Evolutionary conservation across 768 basidiomycete genomes (phyloP), one percentile per base, ranked within the genome.

Genomic region (Heimioporus sp.): DNA sequence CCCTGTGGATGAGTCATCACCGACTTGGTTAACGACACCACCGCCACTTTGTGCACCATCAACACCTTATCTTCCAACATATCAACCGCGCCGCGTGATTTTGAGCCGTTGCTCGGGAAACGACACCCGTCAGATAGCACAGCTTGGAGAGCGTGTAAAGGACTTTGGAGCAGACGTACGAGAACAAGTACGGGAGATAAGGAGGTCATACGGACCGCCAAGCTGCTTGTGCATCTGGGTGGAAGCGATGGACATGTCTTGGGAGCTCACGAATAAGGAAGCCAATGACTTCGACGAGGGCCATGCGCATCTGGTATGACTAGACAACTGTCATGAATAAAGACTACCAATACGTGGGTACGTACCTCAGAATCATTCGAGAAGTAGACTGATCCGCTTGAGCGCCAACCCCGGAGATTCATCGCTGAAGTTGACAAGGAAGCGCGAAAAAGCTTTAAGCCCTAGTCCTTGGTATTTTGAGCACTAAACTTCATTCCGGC

Each of bases 261-360:
- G 68, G 4, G 82, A 77, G 17, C 70, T 64, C 0, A 88, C 83
- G 12, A 85, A 95, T 62, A 95, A 82, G 51, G 98, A 78, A 74
- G 6, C 92, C 93, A 37, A 98, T 82, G 51, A 95, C 80, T 65
- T 99, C 96, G 46, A 99, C 82, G 51, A 99, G 78, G 1, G 92
- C 92, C 75, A 93, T 88, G 38, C 97, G 92, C 85, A 99, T 94
- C 0, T 93, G 91, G 65, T 98, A 97, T 0, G 94, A 86, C 93
- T 97, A 60, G 12, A 42, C 8, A 35, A 17, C 24, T 11, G 35
- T 15, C n/a, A 36, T 49, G 12, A 48, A 28, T 12, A 28, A 9
- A 15, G 41, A 5, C 17, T 21, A 24, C 35, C 20, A 2, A 46
- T 19, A 28, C 16, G 12, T 3, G 10, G 16, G 17, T 10, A 63